phyloP scores from a whole-genome alignment of 352 stramenopile species.

The Globisporangium okanoganense region DNA sequence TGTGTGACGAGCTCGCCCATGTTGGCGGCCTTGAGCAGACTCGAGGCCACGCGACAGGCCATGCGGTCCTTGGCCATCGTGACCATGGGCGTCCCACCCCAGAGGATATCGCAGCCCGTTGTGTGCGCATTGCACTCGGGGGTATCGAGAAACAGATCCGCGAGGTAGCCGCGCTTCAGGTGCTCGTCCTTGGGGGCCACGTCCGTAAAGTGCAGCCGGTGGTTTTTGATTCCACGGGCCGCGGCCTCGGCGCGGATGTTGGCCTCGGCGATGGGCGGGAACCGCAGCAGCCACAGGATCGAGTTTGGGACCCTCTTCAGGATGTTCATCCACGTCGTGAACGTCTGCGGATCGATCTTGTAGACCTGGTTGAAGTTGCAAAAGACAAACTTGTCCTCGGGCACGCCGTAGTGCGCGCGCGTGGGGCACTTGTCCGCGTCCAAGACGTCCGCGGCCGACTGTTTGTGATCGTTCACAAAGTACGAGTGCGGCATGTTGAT shows the following conservation, averaged over 20 bases:
- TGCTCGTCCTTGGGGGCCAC: slow-evolving; percentile 90
- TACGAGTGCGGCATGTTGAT: slow-evolving; percentile 92
- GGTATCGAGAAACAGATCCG: slow-evolving; percentile 93
- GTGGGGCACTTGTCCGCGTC: slow-evolving; percentile 74
- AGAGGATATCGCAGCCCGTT: slow-evolving; percentile 91
- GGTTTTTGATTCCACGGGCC: slow-evolving; percentile 59
- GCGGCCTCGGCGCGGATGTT: slow-evolving; percentile 85
- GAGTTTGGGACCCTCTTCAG: slow-evolving; percentile 89
- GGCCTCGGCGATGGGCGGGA: slow-evolving; percentile 71
- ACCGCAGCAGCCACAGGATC: slow-evolving; percentile 90
- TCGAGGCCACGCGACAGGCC: slow-evolving; percentile 85
- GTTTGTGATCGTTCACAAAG: slow-evolving; percentile 92
- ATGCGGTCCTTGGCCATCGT: slow-evolving; percentile 90
- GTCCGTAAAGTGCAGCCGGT: slow-evolving; percentile 82
- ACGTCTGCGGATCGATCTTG: slow-evolving; percentile 93
- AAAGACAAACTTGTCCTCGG: slow-evolving; percentile 93
- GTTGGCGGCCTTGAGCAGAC: slow-evolving; percentile 76
- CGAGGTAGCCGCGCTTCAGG: slow-evolving; percentile 80
- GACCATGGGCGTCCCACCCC: slow-evolving; percentile 89
- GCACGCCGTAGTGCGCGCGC: slow-evolving; percentile 84
- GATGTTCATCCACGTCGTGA: slow-evolving; percentile 92
- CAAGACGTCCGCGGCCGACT: slow-evolving; percentile 79
- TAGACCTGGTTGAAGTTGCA: slow-evolving; percentile 95
- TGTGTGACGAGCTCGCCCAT: slow-evolving; percentile 77
- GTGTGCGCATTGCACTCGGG: slow-evolving; percentile 90